Conservation (phyloP, 1,284 basidiomycete species). For the Cryptococcus jaspeensis region DNA sequence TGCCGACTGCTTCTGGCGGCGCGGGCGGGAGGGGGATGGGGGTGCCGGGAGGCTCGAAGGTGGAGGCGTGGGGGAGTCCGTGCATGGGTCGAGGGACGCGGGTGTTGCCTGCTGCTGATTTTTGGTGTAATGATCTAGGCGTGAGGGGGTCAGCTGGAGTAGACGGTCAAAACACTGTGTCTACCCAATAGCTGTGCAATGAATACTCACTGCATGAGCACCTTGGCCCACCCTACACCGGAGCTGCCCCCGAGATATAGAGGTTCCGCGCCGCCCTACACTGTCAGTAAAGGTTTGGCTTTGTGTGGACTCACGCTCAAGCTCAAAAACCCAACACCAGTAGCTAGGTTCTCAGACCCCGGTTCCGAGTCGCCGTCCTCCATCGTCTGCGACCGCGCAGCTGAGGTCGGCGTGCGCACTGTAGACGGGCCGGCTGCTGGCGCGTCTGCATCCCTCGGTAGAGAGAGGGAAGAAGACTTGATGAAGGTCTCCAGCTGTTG, state of each 20-base stretch:
- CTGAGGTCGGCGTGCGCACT: background rate
- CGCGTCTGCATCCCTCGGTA: background rate
- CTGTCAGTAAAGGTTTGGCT: background rate
- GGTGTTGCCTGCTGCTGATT: background rate
- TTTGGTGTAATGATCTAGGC: background rate
- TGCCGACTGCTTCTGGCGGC: conserved; percentile 7
- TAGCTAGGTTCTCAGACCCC: conserved; percentile 2
- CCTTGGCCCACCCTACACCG: conserved; percentile 9
- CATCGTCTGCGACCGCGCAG: background rate
- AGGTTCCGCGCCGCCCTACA: conserved; percentile 3
- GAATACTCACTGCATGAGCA: conserved; percentile 5
- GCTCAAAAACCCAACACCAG: conserved; percentile 9
- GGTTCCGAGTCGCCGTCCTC: background rate
- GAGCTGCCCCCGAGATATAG: conserved; percentile 11
- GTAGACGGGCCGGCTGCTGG: background rate
- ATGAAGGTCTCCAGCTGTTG: conserved; percentile 4
- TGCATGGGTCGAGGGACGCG: background rate
- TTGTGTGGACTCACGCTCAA: background rate
- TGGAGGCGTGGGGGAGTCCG: background rate
- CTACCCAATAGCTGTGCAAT: too few species aligned
- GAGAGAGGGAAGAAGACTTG: background rate
- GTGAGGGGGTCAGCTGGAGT: background rate
- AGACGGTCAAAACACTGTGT: background rate
- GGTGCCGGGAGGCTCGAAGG: too few species aligned
- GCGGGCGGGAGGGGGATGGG: background rate